phyloP scores from a whole-genome alignment of 2,329 filamentous ascomycete species.

The Juglanconis juglandina region DNA sequence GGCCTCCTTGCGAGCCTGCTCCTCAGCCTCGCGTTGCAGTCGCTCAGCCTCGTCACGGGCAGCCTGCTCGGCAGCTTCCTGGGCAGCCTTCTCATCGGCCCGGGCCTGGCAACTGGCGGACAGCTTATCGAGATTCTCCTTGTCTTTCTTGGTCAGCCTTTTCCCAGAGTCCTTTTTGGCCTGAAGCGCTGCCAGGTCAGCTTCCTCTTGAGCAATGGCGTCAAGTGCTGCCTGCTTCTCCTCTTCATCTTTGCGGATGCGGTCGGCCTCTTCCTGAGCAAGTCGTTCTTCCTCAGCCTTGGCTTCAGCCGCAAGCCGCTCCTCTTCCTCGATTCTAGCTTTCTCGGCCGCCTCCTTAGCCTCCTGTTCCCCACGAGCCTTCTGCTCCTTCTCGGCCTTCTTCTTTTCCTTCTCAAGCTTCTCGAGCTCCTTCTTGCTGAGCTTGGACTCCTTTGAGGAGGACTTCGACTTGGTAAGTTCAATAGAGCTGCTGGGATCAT shows the following conservation, averaged over 20 bases:
- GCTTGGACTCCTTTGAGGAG: conserved; percentile 39
- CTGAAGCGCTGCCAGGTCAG: conserved; percentile 15
- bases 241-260: conserved; percentile 12
- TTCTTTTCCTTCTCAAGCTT: conserved; percentile 26
- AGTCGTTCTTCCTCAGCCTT: conserved; percentile 14
- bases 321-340: conserved; percentile 16
- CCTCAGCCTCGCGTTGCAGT: conserved; percentile 17
- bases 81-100: conserved; percentile 18
- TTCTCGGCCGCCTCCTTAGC: conserved; percentile 17
- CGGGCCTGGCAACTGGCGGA: conserved; percentile 16
- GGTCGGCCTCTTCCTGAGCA: conserved; percentile 16
- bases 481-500: conserved; percentile 27
- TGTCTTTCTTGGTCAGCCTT: conserved; percentile 14
- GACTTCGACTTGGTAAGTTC: conserved; percentile 34
- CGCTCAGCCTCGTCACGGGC: conserved; percentile 17
- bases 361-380: conserved; percentile 15
- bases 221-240: conserved; percentile 16
- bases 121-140: conserved; percentile 12
- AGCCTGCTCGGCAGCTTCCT: conserved; percentile 17
- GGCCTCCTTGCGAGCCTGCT: conserved; percentile 14
- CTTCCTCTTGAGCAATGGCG: conserved; percentile 17
- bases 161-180: conserved; percentile 15
- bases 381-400: conserved; percentile 25
- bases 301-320: conserved; percentile 17
- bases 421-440: conserved; percentile 43